These are phyloP conservation scores for Naganishia vishniacii DNA, from an alignment of 768 basidiomycete genomes.

Conservation along the genomic window DNA sequence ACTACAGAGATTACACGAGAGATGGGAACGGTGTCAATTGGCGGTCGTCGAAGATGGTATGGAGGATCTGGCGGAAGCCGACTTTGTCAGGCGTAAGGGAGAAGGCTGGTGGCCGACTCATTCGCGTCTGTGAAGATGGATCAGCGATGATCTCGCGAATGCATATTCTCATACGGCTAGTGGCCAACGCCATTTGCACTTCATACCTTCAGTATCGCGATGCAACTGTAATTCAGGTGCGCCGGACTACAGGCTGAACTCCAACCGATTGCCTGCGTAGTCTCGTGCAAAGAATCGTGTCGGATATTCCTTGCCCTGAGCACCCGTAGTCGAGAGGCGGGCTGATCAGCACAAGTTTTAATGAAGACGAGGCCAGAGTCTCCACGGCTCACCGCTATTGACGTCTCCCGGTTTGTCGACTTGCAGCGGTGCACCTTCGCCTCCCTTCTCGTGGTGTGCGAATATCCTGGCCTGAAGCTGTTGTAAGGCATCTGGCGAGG, in stretches of 20 bases:
- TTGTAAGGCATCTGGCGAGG: slow-evolving; percentile 31
- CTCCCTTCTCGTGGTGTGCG: slow-evolving; percentile 32
- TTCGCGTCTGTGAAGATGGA: not conserved
- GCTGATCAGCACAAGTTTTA: not conserved
- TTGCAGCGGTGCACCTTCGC: slow-evolving; percentile 30
- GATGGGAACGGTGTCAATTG: slow-evolving; percentile 24
- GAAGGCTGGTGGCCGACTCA: slow-evolving; percentile 24
- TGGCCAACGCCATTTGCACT: too few species aligned
- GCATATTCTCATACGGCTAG: too few species aligned
- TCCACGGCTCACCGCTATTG: slow-evolving; percentile 37
- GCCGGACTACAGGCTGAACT: slow-evolving; percentile 33
- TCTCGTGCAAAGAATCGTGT: slow-evolving; percentile 45
- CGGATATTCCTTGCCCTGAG: slow-evolving; percentile 41
- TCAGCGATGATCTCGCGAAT: too few species aligned
- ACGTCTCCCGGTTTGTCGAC: slow-evolving; percentile 42
- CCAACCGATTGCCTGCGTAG: slow-evolving; percentile 43
- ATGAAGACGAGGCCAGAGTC: not conserved
- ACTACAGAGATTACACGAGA: slow-evolving; percentile 15
- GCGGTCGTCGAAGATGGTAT: slow-evolving; percentile 24
- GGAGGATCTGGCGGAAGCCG: slow-evolving; percentile 19
- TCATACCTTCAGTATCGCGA: too few species aligned
- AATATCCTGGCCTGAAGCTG: slow-evolving; percentile 40
- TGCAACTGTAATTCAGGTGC: not conserved
- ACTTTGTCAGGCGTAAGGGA: slow-evolving; percentile 6
- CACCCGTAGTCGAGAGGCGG: not conserved